phyloP scores from a whole-genome alignment of 202 grass and related monocot species.

The Saccharum hybrid region DNA sequence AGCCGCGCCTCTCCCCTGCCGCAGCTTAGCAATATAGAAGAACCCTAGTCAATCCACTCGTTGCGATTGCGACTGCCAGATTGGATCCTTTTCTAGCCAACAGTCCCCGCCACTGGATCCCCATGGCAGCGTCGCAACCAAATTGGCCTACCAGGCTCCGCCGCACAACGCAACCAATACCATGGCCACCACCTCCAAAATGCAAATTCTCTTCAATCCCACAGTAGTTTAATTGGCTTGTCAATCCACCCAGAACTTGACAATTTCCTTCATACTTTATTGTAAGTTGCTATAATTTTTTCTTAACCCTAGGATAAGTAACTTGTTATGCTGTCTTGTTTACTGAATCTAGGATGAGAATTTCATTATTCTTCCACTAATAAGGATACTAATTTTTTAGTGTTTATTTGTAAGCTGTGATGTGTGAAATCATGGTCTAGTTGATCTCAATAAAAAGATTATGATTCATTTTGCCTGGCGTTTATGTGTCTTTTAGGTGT shows the following conservation, averaged over 20 bases:
- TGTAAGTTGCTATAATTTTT: background rate
- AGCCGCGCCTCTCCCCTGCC: background rate
- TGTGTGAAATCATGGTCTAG: background rate
- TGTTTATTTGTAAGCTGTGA: background rate
- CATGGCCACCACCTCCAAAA: background rate
- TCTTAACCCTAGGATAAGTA: background rate
- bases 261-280: background rate
- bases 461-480: background rate
- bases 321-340: background rate
- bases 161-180: background rate
- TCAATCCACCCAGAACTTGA: background rate
- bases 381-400: background rate
- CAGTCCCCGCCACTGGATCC: background rate
- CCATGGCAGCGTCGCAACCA: background rate
- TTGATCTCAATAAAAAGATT: background rate
- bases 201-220: background rate
- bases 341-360: background rate
- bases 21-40: background rate
- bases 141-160: background rate
- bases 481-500: slow-evolving; percentile 41
- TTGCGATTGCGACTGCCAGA: background rate
- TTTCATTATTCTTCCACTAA: background rate
- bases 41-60: background rate
- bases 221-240: background rate
- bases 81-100: background rate